A percentile compares a stretch with the other conserved stretches of the same genome.
phyloP scores from a whole-genome alignment of 108 stramenopile genomes.

The Discostella pseudostelligera region DNA sequence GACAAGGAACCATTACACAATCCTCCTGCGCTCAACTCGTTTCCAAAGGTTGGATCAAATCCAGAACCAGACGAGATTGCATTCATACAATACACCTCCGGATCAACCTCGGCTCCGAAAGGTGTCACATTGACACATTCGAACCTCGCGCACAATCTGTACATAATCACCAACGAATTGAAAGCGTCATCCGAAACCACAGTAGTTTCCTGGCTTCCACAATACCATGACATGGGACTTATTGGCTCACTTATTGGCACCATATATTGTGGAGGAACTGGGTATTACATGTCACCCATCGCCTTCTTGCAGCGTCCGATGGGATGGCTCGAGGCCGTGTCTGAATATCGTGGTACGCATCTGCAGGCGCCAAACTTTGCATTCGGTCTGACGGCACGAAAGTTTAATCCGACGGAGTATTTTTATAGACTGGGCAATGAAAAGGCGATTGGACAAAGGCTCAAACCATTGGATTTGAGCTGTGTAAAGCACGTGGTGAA shows the following conservation, averaged over 20 bases:
- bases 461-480: constrained; percentile 68
- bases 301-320: constrained; percentile 93
- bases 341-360: constrained; percentile 88
- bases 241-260: constrained; percentile 94
- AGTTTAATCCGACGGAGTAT: constrained; percentile 58
- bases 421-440: constrained; percentile 29
- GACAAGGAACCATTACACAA: constrained; percentile 41
- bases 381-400: constrained; percentile 90
- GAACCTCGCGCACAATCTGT: constrained; percentile 90
- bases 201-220: constrained; percentile 98
- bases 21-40: constrained; percentile 10
- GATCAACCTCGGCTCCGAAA: constrained; percentile 94
- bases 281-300: constrained; percentile 95
- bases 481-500: constrained; percentile 92
- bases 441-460: constrained; percentile 4
- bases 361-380: constrained; percentile 99
- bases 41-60: constrained; percentile 13
- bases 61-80: constrained; percentile 60
- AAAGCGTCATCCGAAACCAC: constrained; percentile 77
- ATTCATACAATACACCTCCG: constrained; percentile 98
- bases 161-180: constrained; percentile 79
- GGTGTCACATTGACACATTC: constrained; percentile 92
- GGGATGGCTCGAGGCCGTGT: constrained; percentile 85
- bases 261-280: constrained; percentile 94
- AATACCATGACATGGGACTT: constrained; percentile 99